Evolutionary conservation across 495 filamentous ascomycete species (phyloP), one percentile per base, ranked within the genome.

Genomic region (Schizothecium vesticola): DNA sequence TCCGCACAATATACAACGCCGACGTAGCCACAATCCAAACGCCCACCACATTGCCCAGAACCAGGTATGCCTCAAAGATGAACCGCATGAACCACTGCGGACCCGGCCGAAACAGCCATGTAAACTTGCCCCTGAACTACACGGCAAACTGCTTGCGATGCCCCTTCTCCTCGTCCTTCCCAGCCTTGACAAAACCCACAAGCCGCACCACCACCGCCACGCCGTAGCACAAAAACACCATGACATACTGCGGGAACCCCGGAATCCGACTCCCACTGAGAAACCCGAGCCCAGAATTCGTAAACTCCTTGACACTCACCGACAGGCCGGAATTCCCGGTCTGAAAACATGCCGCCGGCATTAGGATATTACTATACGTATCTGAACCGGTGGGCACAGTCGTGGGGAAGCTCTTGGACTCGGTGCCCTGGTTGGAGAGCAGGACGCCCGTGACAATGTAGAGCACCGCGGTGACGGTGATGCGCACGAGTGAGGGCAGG

Each of bases 281-380:
- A 67, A 77, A 60, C n/a, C 56, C 65, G 21, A 70, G n/a, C 1
- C 31, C 33, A 10, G 61, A 26, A 26, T 66, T 69, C 56, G 75
- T 67, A 11, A 66, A 36, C 2, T 68, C 58, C 5, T 69, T 55
- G 13, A 71, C 63, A 25, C 69, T 64, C 56, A 12, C 28, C 31
- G 61, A 24, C 11, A 76, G 55, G 12, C 51, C 31, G 21, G 66
- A 70, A 0, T 66, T 65, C 1, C 65, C 67, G 0, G 55, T 66
- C 66, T 77, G 73, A 36, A 78, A 78, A 62, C 77, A 79, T 3
- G 72, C 76, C 2, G 77, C 75, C 9, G 76, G 71, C n/a, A 78
- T 58, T 3, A 79, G 69, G 56, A 79, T 61, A 7, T 59, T 23
- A 64, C 71, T 75, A 29, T 77, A 73, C 1, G 61, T 66, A 7